Evolutionary conservation across 768 basidiomycete species (phyloP).

Genomic region (Suillus plorans): DNA sequence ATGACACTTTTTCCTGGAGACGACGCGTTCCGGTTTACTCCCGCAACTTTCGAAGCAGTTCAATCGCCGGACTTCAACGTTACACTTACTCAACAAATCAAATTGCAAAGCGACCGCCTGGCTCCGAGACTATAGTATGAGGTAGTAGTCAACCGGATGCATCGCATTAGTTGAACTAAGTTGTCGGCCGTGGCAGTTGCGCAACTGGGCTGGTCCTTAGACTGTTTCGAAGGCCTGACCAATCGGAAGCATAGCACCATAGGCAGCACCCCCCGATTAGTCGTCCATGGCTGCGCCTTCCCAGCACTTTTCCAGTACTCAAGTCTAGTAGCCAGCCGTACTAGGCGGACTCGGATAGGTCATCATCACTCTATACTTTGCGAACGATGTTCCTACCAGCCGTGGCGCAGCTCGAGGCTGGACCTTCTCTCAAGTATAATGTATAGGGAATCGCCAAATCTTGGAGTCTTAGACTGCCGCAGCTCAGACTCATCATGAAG

Average conservation of each 20-base stretch:
- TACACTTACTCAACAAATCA: background rate
- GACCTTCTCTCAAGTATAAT: background rate
- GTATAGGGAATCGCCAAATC: background rate
- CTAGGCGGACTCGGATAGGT: background rate
- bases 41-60: background rate
- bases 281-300: background rate
- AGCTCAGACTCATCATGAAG: background rate
- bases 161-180: background rate
- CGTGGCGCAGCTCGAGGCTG: background rate
- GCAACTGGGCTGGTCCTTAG: background rate
- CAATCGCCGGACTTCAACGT: background rate
- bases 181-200: background rate
- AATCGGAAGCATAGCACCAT: background rate
- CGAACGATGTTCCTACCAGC: background rate
- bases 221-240: background rate
- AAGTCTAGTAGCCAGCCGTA: background rate
- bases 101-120: background rate
- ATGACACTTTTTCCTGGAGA: background rate
- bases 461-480: background rate
- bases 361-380: background rate
- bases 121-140: background rate
- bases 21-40: background rate
- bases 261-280: background rate
- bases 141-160: background rate
- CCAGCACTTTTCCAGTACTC: background rate